Base-by-base conservation (phyloP, 169 alveolate species). In the Plasmodium coatneyi region DNA sequence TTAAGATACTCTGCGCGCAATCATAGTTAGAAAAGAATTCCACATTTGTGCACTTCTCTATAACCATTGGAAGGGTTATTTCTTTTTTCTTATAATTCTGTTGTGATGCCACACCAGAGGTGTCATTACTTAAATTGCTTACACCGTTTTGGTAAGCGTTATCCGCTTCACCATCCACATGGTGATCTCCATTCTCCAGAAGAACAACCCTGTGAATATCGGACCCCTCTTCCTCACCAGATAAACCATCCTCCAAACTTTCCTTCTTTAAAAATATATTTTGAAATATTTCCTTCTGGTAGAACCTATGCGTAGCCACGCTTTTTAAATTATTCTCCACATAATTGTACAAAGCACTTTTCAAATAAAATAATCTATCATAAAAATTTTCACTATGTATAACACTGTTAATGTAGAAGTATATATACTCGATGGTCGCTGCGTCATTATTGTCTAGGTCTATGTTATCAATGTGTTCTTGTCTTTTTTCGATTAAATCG, bases 221-320 rank as follows among this genome's bases (percentile, higher is more conserved):
- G 5, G 76, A 66, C n/a, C 2, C 76, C 30, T 66, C 4, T 7
- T 74, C 70, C 39, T 28, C 80, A 52, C 34, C 49, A 5, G 71
- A 32, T 41, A 41, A 7, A 36, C 76, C 70, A 19, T 71, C 92
- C 74, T 83, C 54, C 5, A 30, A 52, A 74, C 46, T 25, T 28
- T 89, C 41, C 32, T 84, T 34, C 25, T 84, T 74, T 79, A 89
- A 79, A 89, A 89, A 89, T 89, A 89, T 41, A 30, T 89, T 41
- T 89, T 89, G 94, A 80, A 89, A 89, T 79, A 89, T 89, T 28
- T 89, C 82, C 56, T 89, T 89, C 82, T 89, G 94, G 43, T 89
- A 89, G 49, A 89, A 89, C 49, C 94, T 56, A 89, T 89, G 94
- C 36, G 94, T 89, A 6, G 94, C 94, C 19, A 89, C 94, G 52